A percentile compares a stretch with the other conserved stretches of the same genome.
Evolutionary conservation across 495 filamentous ascomycete genomes (phyloP).

Genomic region (Neurospora sp.): DNA sequence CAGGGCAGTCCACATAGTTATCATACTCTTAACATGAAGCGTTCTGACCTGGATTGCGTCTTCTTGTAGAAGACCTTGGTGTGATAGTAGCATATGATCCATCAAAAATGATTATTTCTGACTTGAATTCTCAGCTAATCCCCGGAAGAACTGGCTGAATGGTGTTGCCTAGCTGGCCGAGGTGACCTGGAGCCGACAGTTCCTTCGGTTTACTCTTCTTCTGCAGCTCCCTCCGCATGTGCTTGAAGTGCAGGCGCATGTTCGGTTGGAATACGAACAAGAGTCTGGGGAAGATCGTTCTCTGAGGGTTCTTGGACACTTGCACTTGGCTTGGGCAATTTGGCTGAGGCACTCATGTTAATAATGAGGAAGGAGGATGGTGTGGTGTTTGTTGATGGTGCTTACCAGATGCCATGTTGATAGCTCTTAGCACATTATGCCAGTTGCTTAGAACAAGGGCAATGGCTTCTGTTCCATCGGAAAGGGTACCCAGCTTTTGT

Average conservation of each 20-base stretch:
- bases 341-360: conserved; percentile 27
- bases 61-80: neutral
- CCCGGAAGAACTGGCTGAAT: neutral
- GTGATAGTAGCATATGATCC: neutral
- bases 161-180: neutral
- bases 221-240: conserved; percentile 32
- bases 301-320: conserved; percentile 20
- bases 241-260: conserved; percentile 49
- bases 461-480: conserved; percentile 86
- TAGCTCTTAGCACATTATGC: conserved; percentile 88
- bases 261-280: conserved; percentile 70
- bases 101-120: neutral
- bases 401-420: conserved; percentile 92
- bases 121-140: neutral
- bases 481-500: conserved; percentile 75
- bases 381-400: conserved; percentile 6
- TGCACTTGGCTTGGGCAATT: conserved; percentile 33
- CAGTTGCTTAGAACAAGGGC: conserved; percentile 73
- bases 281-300: conserved; percentile 57
- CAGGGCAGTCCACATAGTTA: neutral
- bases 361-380: neutral
- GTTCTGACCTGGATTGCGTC: neutral
- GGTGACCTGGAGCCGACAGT: neutral
- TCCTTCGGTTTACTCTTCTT: conserved; percentile 18
- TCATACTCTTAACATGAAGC: neutral